These are phyloP conservation scores for Fraxinus velutina DNA, from an alignment of 305 asterid species.

Conservation along the genomic window DNA sequence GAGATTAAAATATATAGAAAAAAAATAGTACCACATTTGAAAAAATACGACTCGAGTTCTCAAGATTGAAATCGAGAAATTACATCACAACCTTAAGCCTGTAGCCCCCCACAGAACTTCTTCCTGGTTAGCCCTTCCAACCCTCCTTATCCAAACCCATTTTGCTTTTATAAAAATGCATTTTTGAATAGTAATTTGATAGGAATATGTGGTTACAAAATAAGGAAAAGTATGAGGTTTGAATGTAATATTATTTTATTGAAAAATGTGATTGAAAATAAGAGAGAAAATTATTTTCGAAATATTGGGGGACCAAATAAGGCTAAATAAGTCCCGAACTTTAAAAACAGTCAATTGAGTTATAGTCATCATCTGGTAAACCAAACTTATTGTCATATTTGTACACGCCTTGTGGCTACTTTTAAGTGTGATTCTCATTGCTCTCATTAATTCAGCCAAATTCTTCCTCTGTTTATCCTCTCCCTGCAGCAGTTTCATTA, in stretches of 20 bases:
- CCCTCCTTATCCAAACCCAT: not conserved
- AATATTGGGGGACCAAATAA: not conserved
- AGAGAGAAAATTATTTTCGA: not conserved
- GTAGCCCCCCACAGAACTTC: not conserved
- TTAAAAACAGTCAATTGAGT: conserved; percentile 27
- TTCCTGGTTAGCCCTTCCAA: not conserved
- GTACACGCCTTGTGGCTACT: not conserved
- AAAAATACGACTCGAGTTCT: not conserved
- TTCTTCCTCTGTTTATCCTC: conserved; percentile 8
- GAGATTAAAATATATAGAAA: not conserved
- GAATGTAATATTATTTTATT: too few species aligned
- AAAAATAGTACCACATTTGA: conserved; percentile 5
- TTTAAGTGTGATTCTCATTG: conserved; percentile 14
- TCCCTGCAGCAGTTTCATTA: not conserved
- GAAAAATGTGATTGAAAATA: too few species aligned
- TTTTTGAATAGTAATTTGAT: too few species aligned
- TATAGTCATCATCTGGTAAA: not conserved
- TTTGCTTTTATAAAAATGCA: too few species aligned
- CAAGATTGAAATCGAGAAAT: conserved; percentile 11
- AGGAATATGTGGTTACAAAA: not conserved
- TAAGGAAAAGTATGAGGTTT: not conserved
- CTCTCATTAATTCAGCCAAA: conserved; percentile 10
- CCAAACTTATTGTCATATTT: not conserved
- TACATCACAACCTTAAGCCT: not conserved
- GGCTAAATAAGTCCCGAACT: not conserved